Base-by-base conservation (phyloP, 139 green algal species). In the Diplosphaera chodatii region DNA sequence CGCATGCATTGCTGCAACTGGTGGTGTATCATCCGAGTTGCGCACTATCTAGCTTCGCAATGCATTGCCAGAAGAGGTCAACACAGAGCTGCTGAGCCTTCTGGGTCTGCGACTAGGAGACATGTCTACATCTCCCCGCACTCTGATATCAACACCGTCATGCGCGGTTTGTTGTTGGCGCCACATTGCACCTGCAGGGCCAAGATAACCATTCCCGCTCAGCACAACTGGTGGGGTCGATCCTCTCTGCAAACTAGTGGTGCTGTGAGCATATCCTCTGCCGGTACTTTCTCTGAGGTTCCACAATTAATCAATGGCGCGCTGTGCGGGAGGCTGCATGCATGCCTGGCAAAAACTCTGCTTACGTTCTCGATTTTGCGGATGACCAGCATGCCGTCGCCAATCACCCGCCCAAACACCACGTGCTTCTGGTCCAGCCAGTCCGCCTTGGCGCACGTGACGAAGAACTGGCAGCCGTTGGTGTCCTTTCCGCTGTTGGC, bases 341-440 rank as follows among this genome's bases (percentile, higher is more conserved):
- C 37, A 13, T 13, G 37, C 37, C 37, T 13, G 13, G 37, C 37
- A 48, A 48, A 8, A 13, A 8, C 40, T 22, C 82, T 93, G 1
- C 86, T 72, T 31, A 98, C 94, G 62, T 93, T 93, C 77, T 98
- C 94, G 28, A 98, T 89, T 75, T 98, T 98, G 23, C 94, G 78
- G 75, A 97, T 81, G 37, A 95, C 78, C 23, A 98, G 84, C 78
- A 98, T 65, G 1, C 90, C 79, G 23, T 98, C 94, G 4, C 84
- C 90, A 18, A 98, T 29, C 31, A 97, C 87, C 21, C 92, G 77
- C 29, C 86, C 86, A 85, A 97, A 97, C 30, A 97, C 90, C 3
- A 97, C 90, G 77, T 98, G 94, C 85, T 98, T 98, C 75, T 87
- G 82, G 80, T 99, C 94, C 21, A 98, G 83, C 94, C 93, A 98